Evolutionary conservation across 176 grass and related monocot genomes (phyloP), one percentile per base, ranked within the genome.

Genomic region (Poa pratensis): DNA sequence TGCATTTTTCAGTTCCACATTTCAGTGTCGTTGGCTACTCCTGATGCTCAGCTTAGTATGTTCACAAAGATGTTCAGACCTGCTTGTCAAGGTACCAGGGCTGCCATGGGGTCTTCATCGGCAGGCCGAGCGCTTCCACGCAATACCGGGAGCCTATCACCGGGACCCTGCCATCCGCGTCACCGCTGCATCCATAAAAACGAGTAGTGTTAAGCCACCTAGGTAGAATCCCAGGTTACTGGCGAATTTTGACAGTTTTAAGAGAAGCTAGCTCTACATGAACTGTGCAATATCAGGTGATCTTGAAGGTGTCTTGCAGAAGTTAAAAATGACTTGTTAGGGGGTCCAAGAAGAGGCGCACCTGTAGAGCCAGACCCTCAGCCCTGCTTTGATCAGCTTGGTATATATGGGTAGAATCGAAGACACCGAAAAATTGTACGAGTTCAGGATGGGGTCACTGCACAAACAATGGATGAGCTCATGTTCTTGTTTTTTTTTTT

Each of bases 341-440:
- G 1, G 6, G 30, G 45, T 37, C 0, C 63, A 67, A 28, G 62
- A 81, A 77, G 78, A 75, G 45, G 42, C 85, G 63, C 42, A 97
- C 94, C 94, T 97, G 91, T 94, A 97, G 60, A 97, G 61, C 94
- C 94, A 97, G 48, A 97, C 89, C 67, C 92, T 92, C 30, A 97
- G 5, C 13, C 94, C 90, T 67, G 88, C 94, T 90, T 94, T 92
- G 27, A 89, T 88, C 57, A 97, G 92, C 85, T 94, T 94, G 18
- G 94, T 85, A 73, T 97, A 94, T 84, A 92, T 92, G 1, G 92
- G 92, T 39, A 97, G 88, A 54, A 97, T 72, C 10, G 92, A 97
- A 75, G 77, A 83, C 61, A 94, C 88, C 0, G 92, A 78, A 43
- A 89, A 90, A 57, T 97, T 90, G 80, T 94, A 97, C 12, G 83